phyloP scores from a whole-genome alignment of 192 early-diverging fungal species.

The Mortierella hygrophila region DNA sequence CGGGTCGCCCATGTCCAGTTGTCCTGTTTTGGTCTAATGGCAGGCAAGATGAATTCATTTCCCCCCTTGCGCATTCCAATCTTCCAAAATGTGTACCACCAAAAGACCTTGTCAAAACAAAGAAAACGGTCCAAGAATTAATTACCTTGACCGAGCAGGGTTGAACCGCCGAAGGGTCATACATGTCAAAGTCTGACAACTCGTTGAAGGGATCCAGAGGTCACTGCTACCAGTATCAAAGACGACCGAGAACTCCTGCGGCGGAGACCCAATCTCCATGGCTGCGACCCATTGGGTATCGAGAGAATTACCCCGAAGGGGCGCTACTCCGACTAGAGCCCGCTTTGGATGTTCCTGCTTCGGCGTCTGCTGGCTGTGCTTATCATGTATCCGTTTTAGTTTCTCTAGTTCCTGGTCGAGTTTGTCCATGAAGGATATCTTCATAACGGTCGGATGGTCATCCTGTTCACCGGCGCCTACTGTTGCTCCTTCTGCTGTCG shows the following conservation, averaged over 20 bases:
- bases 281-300: slow-evolving; percentile 56
- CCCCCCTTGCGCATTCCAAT: not conserved
- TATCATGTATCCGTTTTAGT: not conserved
- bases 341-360: slow-evolving; percentile 22
- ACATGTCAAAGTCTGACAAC: slow-evolving; percentile 63
- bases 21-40: not conserved
- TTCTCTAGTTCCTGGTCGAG: slow-evolving; percentile 35
- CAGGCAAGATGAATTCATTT: not conserved
- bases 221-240: slow-evolving; percentile 74
- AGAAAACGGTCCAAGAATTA: too few species aligned
- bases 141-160: slow-evolving; percentile 57
- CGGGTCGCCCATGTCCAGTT: not conserved
- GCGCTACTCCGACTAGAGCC: slow-evolving; percentile 44
- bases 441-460: not conserved
- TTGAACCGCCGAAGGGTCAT: slow-evolving; percentile 60
- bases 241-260: slow-evolving; percentile 68
- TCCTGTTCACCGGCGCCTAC: not conserved
- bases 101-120: not conserved
- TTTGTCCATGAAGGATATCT: slow-evolving; percentile 19
- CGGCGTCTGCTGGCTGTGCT: not conserved
- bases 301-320: slow-evolving; percentile 45
- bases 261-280: slow-evolving; percentile 64
- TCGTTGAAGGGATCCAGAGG: slow-evolving; percentile 68
- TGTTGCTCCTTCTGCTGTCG: not conserved
- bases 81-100: not conserved